Evolutionary conservation across 805 yeast genomes (phyloP).

Genomic region (Yarrowia osloensis): DNA sequence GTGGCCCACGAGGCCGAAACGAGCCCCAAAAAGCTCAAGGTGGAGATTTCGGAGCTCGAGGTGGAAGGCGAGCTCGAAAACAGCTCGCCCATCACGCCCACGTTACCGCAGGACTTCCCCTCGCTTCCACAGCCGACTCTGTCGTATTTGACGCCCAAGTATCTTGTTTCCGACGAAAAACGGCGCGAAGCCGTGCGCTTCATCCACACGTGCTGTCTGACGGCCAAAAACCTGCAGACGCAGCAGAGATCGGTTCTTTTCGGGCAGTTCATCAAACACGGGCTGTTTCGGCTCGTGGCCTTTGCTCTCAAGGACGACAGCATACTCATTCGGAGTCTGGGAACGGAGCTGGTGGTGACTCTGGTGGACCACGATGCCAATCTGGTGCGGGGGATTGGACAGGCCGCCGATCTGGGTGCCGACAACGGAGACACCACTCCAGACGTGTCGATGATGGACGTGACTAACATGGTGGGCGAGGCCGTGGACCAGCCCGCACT

Average conservation of each 20-base stretch:
- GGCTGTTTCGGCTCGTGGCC: slow-evolving; percentile 67
- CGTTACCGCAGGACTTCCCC: not conserved
- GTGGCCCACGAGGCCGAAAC: not conserved
- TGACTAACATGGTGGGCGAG: not conserved
- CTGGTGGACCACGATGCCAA: slow-evolving; percentile 82
- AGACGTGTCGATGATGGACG: slow-evolving; percentile 20
- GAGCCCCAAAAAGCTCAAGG: slow-evolving; percentile 8
- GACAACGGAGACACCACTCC: not conserved
- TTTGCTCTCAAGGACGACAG: slow-evolving; percentile 65
- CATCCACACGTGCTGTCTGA: slow-evolving; percentile 74
- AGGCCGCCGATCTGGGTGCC: not conserved
- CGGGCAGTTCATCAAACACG: slow-evolving; percentile 61
- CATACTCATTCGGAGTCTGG: slow-evolving; percentile 59
- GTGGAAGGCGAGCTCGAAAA: not conserved
- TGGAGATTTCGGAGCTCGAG: not conserved
- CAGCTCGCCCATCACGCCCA: slow-evolving; percentile 1
- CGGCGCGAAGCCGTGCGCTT: slow-evolving; percentile 73
- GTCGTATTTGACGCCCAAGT: slow-evolving; percentile 3
- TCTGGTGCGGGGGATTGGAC: slow-evolving; percentile 46
- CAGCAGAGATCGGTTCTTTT: slow-evolving; percentile 67
- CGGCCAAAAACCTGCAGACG: slow-evolving; percentile 67
- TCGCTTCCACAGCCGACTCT: not conserved
- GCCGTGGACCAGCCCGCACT: slow-evolving; percentile 28
- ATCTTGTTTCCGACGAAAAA: slow-evolving; percentile 34
- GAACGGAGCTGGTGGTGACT: slow-evolving; percentile 77